Evolutionary conservation across 148 eudicot species (phyloP).

Genomic region (Camellia sinensis): DNA sequence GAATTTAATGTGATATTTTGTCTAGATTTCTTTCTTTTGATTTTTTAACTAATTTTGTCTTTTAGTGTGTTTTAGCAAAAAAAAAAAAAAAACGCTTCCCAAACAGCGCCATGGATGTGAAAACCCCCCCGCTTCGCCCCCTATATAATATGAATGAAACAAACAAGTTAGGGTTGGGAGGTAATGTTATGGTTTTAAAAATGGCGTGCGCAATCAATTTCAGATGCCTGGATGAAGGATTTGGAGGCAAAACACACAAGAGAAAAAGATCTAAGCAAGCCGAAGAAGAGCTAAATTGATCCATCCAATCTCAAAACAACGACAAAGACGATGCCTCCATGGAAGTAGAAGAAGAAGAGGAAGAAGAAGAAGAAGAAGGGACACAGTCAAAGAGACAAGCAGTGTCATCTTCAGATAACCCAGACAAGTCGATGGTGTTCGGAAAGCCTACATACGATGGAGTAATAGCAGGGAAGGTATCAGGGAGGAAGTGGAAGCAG

Average conservation of each 20-base stretch:
- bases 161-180: too few species aligned
- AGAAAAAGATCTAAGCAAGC: conserved; percentile 67
- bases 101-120: too few species aligned
- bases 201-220: too few species aligned
- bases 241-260: conserved; percentile 42
- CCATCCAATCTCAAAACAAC: not conserved
- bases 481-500: conserved; percentile 84
- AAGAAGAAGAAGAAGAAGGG: not conserved
- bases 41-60: too few species aligned
- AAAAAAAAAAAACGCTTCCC: too few species aligned
- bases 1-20: too few species aligned
- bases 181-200: too few species aligned
- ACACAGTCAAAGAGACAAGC: conserved; percentile 55
- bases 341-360: conserved; percentile 23
- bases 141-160: too few species aligned
- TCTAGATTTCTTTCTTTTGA: too few species aligned
- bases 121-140: too few species aligned
- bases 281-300: conserved; percentile 4
- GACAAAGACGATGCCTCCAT: conserved; percentile 6
- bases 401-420: conserved; percentile 44
- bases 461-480: conserved; percentile 80
- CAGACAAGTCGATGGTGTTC: conserved; percentile 54
- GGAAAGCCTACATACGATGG: conserved; percentile 89
- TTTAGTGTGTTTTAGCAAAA: too few species aligned
- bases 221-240: too few species aligned